Conservation (phyloP, 345 rosid species). For the Salix udensis region DNA sequence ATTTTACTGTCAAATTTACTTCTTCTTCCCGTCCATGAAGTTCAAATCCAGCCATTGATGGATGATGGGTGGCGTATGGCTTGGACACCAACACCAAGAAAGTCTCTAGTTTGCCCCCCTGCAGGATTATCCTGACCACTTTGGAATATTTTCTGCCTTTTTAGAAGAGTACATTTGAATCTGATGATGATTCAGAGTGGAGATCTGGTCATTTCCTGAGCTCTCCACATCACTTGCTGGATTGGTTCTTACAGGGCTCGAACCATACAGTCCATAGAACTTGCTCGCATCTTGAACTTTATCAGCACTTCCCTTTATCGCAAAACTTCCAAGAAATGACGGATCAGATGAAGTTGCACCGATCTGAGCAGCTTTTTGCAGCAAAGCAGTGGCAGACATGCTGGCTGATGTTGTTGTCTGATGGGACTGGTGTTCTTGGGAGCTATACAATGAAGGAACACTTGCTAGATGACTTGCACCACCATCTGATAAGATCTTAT, state of each 20-base stretch:
- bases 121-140: slow-evolving; percentile 23
- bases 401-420: slow-evolving; percentile 34
- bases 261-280: slow-evolving; percentile 45
- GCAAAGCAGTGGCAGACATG: slow-evolving; percentile 92
- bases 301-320: slow-evolving; percentile 31
- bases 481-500: slow-evolving; percentile 22
- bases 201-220: neutral
- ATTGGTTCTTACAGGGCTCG: slow-evolving; percentile 20
- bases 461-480: slow-evolving; percentile 34
- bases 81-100: slow-evolving; percentile 80
- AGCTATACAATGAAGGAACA: slow-evolving; percentile 74
- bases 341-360: slow-evolving; percentile 63
- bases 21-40: neutral
- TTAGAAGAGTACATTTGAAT: slow-evolving; percentile 53
- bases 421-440: slow-evolving; percentile 40
- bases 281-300: slow-evolving; percentile 44
- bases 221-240: slow-evolving; percentile 21
- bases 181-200: slow-evolving; percentile 19
- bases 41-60: slow-evolving; percentile 69
- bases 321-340: slow-evolving; percentile 48
- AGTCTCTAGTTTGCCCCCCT: slow-evolving; percentile 86
- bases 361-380: slow-evolving; percentile 90
- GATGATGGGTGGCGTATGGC: slow-evolving; percentile 54
- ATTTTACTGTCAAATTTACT: slow-evolving; percentile 9
- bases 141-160: slow-evolving; percentile 40